Evolutionary conservation across 106 monocot genomes (phyloP).

Genomic region (Dendrobium huoshanense): DNA sequence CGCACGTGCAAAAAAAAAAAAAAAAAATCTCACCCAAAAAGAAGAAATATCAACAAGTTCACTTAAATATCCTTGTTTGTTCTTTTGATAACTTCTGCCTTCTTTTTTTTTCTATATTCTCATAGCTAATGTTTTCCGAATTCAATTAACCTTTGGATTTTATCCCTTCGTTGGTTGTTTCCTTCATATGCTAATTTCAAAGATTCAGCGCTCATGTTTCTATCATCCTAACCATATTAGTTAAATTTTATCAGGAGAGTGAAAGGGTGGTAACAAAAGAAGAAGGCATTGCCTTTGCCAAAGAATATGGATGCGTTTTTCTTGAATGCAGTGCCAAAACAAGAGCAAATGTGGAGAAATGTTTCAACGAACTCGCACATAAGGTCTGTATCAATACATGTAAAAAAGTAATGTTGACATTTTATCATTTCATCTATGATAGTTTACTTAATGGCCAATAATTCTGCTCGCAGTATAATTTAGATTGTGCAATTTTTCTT

Average conservation of each 20-base stretch:
- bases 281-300: constrained; percentile 54
- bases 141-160: background rate
- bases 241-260: constrained; percentile 33
- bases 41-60: too few relatives aligned
- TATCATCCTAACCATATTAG: background rate
- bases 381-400: constrained; percentile 29
- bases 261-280: constrained; percentile 49
- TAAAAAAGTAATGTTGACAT: background rate
- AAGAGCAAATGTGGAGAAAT: constrained; percentile 73
- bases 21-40: too few relatives aligned
- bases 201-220: background rate
- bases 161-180: background rate
- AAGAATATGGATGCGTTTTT: constrained; percentile 58
- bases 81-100: too few relatives aligned
- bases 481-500: too few relatives aligned
- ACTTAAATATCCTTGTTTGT: too few relatives aligned
- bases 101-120: background rate
- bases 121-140: background rate
- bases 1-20: too few relatives aligned
- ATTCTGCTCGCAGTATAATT: background rate
- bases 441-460: background rate
- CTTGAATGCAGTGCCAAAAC: constrained; percentile 93
- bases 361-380: constrained; percentile 83
- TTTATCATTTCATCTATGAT: background rate
- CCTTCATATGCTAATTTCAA: background rate